Percentiles rank a stretch among this genome's conserved stretches.
Evolutionary conservation across 1,139 yeast species (phyloP).

Genomic region (Schwanniomyces etchellsii): DNA sequence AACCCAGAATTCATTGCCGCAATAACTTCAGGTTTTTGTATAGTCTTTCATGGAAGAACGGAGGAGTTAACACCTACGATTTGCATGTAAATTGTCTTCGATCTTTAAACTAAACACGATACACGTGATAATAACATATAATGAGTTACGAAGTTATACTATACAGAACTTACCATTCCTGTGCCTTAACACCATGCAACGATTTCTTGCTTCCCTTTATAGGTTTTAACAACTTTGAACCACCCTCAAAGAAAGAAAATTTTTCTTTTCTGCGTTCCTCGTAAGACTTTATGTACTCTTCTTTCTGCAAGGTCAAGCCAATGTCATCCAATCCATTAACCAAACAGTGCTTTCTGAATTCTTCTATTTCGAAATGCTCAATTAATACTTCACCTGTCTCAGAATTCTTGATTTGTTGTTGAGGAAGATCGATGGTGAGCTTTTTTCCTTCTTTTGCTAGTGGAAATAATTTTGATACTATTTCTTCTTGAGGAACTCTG

Average conservation of each 20-base stretch:
- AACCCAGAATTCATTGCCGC: no score
- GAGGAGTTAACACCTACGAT: no score
- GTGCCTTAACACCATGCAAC: slow-evolving; percentile 62
- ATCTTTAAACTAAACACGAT: background rate
- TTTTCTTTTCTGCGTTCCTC: slow-evolving; percentile 71
- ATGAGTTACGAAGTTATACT: no score
- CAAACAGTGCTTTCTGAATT: slow-evolving; percentile 90
- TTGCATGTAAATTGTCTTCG: no score
- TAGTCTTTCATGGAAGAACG: no score
- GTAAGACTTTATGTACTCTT: slow-evolving; percentile 62
- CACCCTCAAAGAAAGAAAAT: slow-evolving; percentile 91
- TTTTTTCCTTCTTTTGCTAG: slow-evolving; percentile 68
- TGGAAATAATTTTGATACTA: slow-evolving; percentile 67
- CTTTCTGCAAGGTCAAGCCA: slow-evolving; percentile 91
- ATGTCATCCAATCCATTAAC: slow-evolving; percentile 94
- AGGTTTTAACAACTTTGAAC: slow-evolving; percentile 62
- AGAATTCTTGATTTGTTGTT: slow-evolving; percentile 68
- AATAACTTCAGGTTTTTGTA: no score
- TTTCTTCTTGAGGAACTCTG: slow-evolving; percentile 73
- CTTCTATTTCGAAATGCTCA: slow-evolving; percentile 80
- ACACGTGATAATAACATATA: background rate
- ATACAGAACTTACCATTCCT: slow-evolving; percentile 60
- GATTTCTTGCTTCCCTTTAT: slow-evolving; percentile 67
- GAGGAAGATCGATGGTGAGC: slow-evolving; percentile 77
- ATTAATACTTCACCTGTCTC: slow-evolving; percentile 69